Percentiles rank a stretch among this genome's conserved stretches.
These are phyloP conservation scores for Tolypocladium endophyticum DNA, from an alignment of 2,329 filamentous ascomycete genomes.

Conservation along the genomic window DNA sequence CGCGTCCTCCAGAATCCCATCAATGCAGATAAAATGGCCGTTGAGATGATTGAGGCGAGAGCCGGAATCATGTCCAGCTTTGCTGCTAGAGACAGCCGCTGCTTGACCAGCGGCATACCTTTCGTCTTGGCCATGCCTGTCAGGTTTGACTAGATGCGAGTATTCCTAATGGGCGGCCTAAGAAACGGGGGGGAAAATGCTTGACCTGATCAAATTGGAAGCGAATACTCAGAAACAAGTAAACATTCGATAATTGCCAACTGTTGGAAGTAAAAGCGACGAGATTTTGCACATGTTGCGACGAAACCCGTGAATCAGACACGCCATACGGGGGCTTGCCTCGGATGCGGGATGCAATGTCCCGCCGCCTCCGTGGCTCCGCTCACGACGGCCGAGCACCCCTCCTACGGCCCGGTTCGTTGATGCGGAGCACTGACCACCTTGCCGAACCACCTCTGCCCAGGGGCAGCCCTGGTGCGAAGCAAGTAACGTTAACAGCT, in stretches of 20 bases:
- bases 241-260: neutral
- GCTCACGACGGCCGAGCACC: no score
- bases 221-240: neutral
- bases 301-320: neutral
- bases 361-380: neutral
- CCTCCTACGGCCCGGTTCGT: no score
- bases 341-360: neutral
- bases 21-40: neutral
- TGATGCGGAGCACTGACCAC: neutral
- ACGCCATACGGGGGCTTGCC: neutral
- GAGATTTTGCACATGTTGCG: neutral
- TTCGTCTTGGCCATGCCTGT: neutral
- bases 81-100: slow-evolving; percentile 4
- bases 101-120: neutral
- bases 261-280: neutral
- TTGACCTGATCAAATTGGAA: neutral
- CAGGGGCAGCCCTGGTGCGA: no score
- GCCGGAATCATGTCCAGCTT: slow-evolving; percentile 10
- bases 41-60: slow-evolving; percentile 3
- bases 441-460: no score
- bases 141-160: neutral
- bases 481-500: no score
- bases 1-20: neutral
- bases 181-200: neutral
- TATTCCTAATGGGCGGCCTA: neutral